These are phyloP conservation scores for Leishmania arabica DNA, from an alignment of 208 protist species.

Conservation along the genomic window DNA sequence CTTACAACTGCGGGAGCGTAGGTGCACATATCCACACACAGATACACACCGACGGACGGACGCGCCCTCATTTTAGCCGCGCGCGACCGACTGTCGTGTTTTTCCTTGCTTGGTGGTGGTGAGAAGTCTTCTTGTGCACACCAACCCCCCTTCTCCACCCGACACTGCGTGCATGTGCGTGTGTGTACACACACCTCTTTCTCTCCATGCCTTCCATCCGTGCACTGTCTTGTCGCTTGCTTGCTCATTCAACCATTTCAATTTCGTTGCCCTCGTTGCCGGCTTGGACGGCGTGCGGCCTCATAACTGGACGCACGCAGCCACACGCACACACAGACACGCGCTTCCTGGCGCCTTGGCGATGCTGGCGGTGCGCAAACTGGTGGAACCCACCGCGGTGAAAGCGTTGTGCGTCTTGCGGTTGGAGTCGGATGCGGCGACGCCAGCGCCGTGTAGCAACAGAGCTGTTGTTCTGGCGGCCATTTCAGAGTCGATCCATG, in stretches of 20 bases:
- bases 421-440: constrained; percentile 14
- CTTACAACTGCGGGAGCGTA: neutral
- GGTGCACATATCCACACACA: neutral
- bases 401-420: constrained; percentile 33
- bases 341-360: neutral
- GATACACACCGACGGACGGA: neutral
- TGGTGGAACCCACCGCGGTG: constrained; percentile 21
- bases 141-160: neutral
- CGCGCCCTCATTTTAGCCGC: neutral
- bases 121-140: neutral
- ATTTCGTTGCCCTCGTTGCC: neutral
- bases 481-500: constrained; percentile 32
- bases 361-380: constrained; percentile 32
- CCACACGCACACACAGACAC: neutral
- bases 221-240: neutral
- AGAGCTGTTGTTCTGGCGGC: constrained; percentile 31
- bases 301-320: neutral
- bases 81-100: neutral
- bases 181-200: neutral
- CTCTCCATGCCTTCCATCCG: neutral
- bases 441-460: neutral
- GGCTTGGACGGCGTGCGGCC: neutral
- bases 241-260: neutral
- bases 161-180: neutral
- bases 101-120: neutral